phyloP scores from a whole-genome alignment of 2,329 filamentous ascomycete genomes.

The Aspergillus luchuensis region DNA sequence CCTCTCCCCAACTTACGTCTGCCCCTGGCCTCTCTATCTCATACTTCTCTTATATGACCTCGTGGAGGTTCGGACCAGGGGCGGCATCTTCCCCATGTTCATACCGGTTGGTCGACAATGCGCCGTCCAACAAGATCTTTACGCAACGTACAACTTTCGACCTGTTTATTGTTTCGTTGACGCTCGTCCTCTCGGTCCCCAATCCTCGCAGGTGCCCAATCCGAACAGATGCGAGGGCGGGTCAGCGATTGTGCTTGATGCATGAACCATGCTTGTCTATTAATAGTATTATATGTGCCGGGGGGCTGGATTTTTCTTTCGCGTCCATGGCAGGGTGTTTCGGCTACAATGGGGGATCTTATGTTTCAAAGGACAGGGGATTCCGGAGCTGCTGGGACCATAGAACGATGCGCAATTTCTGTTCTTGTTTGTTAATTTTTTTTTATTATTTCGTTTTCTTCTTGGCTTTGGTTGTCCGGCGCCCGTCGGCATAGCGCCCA shows the following conservation, averaged over 20 bases:
- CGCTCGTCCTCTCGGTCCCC: slow-evolving; percentile 2
- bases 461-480: slow-evolving; percentile 9
- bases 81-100: slow-evolving; percentile 18
- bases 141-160: slow-evolving; percentile 12
- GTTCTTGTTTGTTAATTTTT: background rate
- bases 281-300: slow-evolving; percentile 17
- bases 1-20: background rate
- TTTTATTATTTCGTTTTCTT: background rate
- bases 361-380: slow-evolving; percentile 19
- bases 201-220: slow-evolving; percentile 2
- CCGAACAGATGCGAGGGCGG: slow-evolving; percentile 17
- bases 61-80: slow-evolving; percentile 21
- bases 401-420: slow-evolving; percentile 18
- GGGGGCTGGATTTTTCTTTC: slow-evolving; percentile 18
- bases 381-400: slow-evolving; percentile 15
- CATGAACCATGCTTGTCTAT: slow-evolving; percentile 21
- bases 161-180: slow-evolving; percentile 10
- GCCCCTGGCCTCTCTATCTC: background rate
- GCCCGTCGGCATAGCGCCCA: slow-evolving; percentile 5
- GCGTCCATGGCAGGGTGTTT: slow-evolving; percentile 24
- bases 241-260: slow-evolving; percentile 25
- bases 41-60: slow-evolving; percentile 11
- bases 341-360: slow-evolving; percentile 20
- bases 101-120: slow-evolving; percentile 22
- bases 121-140: slow-evolving; percentile 14